Base-by-base conservation (phyloP, 208 protist species). In the Trypanosoma platydactyli region DNA sequence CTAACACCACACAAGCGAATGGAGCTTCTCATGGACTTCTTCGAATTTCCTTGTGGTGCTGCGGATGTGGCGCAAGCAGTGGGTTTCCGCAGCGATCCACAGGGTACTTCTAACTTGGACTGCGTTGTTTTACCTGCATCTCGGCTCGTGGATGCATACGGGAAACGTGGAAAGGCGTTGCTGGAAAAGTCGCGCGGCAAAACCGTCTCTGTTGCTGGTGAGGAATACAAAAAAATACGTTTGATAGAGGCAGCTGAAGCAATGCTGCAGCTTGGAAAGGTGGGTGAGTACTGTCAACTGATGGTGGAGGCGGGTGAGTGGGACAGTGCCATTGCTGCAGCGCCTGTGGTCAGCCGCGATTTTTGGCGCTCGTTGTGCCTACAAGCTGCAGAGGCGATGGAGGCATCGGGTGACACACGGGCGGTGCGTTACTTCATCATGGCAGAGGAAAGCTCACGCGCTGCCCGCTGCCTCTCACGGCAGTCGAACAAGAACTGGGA, bases 281-380 rank as follows among this genome's bases (percentile, higher is more conserved):
- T 93, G 4, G 63, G 81, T 59, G 84, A 93, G 52, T 91, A 93
- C 68, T 97, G 91, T 68, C 70, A 89, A 40, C 53, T 88, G 33
- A 74, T 97, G 59, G 71, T 91, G 46, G 90, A 97, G 64, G 80
- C 83, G 0, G 94, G 76, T 22, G 84, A 95, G 74, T 98, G 88
- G 86, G 91, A 97, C 44, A 73, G 76, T 63, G 95, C 95, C 12
- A 84, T 98, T 68, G 83, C 85, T 49, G 68, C 91, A 9, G 88
- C 91, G 5, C 94, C 95, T 3, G 57, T 81, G n/a, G 70, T 98
- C 27, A 94, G 88, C 42, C 75, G 90, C 11, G 82, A 86, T 16
- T 94, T 87, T 68, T 98, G 95, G 95, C 82, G 85, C 20, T 77
- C 71, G 1, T 68, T 89, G 12, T 94, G 87, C 58, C 41, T 86